Evolutionary conservation across 805 yeast species (phyloP), one percentile per base, ranked within the genome.

Genomic region (Teunomyces stri): DNA sequence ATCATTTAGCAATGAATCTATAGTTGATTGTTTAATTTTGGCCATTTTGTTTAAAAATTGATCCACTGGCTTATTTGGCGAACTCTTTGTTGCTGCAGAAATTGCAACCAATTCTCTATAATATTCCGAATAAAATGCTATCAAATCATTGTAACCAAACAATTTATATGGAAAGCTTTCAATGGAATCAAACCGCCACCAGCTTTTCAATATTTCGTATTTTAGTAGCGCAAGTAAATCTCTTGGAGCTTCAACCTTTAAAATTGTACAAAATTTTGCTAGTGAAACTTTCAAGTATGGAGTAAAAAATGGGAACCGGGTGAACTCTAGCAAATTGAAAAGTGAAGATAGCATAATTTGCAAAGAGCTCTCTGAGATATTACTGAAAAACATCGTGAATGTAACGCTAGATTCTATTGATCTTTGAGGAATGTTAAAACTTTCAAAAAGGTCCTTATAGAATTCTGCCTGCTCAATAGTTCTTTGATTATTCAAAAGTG

Each of bases 291-390:
- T 48, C 11, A 75, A 48, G 50, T 70, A 75, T 0, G 64, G 56
- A 18, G 48, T 45, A 35, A 74, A 61, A 36, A 60, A 62, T 1
- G 51, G 45, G 44, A 64, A 68, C 15, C 59, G 57, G 0, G 75
- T 62, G 31, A 70, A 62, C 47, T 78, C 80, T 5, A 77, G 52
- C 37, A 79, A 53, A 49, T 70, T 75, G 54, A 70, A 70, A 7
- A 76, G 45, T 4, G 70, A 60, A 1, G 74, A 62, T 7, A 68
- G 48, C 31, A 68, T 51, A 4, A 75, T 40, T 10, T 59, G 58
- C 5, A 63, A 57, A 0, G 75, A 65, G 4, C 61, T 42, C 7
- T 50, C 40, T 1, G 78, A 61, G 6, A 76, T 40, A 1, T 31
- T 25, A 1, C 68, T 53, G 47, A 73, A 65, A 49, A 75, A 71